These are phyloP conservation scores for Neurospora sublineolata DNA, from an alignment of 495 filamentous ascomycete species.

Conservation along the genomic window DNA sequence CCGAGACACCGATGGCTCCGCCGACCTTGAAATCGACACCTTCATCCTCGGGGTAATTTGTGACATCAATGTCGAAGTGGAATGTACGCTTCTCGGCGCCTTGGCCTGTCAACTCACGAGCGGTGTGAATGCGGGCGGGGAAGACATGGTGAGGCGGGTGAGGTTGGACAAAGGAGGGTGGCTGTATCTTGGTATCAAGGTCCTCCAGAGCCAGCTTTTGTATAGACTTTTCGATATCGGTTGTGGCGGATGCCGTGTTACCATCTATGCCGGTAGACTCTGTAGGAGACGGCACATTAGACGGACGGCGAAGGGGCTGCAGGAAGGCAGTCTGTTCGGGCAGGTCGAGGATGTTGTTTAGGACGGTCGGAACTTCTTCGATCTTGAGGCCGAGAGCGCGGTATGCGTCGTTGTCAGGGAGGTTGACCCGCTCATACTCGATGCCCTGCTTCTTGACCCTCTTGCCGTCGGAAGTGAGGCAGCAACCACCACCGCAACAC, in stretches of 20 bases:
- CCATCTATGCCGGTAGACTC: conserved; percentile 20
- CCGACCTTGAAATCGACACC: conserved; percentile 91
- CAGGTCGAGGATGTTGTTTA: conserved; percentile 57
- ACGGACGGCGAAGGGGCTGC: conserved; percentile 30
- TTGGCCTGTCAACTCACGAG: conserved; percentile 75
- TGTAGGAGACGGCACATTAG: conserved; percentile 25
- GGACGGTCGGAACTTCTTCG: conserved; percentile 55
- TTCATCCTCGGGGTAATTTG: conserved; percentile 81
- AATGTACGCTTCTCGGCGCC: conserved; percentile 95
- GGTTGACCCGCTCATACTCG: conserved; percentile 44
- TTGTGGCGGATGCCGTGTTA: background rate
- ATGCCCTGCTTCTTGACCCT: conserved; percentile 34
- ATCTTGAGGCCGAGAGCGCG: conserved; percentile 65
- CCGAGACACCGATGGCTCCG: conserved; percentile 85
- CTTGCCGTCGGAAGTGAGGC: conserved; percentile 48
- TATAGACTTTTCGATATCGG: conserved; percentile 14
- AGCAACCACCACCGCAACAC: conserved; percentile 95
- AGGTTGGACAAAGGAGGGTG: conserved; percentile 85
- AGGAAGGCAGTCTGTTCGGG: conserved; percentile 66
- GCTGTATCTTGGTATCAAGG: conserved; percentile 45
- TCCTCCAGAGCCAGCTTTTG: conserved; percentile 25
- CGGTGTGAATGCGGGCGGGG: conserved; percentile 67
- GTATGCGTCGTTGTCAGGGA: conserved; percentile 81
- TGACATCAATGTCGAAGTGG: conserved; percentile 94
- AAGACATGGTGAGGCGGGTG: conserved; percentile 88